Evolutionary conservation across 805 yeast genomes (phyloP), one percentile per base, ranked within the genome.

Genomic region (Ogataea minuta): DNA sequence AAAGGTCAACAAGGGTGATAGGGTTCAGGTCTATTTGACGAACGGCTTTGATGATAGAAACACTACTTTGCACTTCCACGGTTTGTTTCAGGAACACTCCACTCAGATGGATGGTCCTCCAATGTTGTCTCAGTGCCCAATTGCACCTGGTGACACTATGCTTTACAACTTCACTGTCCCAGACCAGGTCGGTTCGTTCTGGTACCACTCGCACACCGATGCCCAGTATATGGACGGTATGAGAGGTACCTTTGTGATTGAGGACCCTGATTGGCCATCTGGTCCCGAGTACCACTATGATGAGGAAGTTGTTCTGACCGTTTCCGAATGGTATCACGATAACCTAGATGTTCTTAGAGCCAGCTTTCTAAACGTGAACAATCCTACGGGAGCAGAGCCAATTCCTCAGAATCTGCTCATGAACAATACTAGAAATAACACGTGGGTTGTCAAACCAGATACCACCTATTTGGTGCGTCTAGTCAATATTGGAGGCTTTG

Each of bases 321-420:
- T 93, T 29, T 70, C 84, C 33, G 99, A 93, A 56, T 90, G 96
- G 95, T 93, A 93, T 68, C 96, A 88, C 60, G 72, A 72, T 31
- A 61, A 63, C 35, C 71, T 81, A 23, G 67, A 68, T 17, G 76
- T 63, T 26, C 68, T 84, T 50, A 66, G 71, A 48, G 67, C 72
- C 12, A 43, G 53, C 25, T 90, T 93, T 68, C 59, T 89, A 70
- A 76, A 67, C 49, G 60, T 81, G 46, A 80, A 72, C 69, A 93
- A 93, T 65, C 99, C 99, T 43, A 87, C 96, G 8, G 99, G 99
- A 57, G 96, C 98, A 30, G 99, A 93, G 68, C 99, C 99, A 36
- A 81, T 93, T 52, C 99, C 99, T 7, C 84, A 85, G 50, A 70
- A 74, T 59, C 64, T 84, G 52, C 72, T 93, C 53, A 70, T 89